These are phyloP conservation scores for Huntiella abstrusa DNA, from an alignment of 2,329 filamentous ascomycete genomes.

Conservation along the genomic window DNA sequence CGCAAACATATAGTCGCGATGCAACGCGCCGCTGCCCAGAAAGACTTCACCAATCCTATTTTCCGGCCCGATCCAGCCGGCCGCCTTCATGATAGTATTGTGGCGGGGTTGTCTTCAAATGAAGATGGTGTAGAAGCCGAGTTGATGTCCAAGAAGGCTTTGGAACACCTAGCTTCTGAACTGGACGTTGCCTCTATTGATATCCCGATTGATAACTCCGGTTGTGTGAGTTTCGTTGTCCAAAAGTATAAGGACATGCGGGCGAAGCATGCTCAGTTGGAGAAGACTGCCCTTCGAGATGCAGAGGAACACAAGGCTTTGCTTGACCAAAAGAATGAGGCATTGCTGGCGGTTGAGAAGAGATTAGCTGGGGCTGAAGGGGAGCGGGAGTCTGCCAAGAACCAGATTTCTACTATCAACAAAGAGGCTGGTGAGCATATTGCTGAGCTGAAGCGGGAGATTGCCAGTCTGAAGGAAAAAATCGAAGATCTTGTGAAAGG, in stretches of 20 bases:
- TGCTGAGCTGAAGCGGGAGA: background rate
- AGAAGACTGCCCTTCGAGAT: background rate
- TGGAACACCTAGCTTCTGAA: background rate
- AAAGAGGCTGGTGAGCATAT: background rate
- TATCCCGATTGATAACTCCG: background rate
- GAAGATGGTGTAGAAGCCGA: too few species aligned
- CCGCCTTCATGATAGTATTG: background rate
- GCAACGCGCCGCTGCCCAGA: too few species aligned
- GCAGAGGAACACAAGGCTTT: too few species aligned
- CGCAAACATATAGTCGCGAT: too few species aligned
- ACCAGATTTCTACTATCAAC: background rate
- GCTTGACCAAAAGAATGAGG: background rate
- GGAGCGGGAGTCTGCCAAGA: background rate
- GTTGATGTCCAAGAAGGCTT: too few species aligned
- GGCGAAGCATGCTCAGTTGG: background rate
- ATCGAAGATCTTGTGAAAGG: background rate
- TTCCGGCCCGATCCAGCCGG: slow-evolving; percentile 1
- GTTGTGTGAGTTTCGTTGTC: background rate
- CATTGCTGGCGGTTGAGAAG: background rate
- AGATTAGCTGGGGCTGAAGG: background rate
- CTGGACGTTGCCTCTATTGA: background rate
- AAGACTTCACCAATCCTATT: background rate
- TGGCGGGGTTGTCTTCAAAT: too few species aligned
- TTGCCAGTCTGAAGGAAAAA: background rate
- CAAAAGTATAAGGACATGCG: background rate